Evolutionary conservation across 805 yeast species (phyloP), one percentile per base, ranked within the genome.

Genomic region (Saturnispora zaruensis): DNA sequence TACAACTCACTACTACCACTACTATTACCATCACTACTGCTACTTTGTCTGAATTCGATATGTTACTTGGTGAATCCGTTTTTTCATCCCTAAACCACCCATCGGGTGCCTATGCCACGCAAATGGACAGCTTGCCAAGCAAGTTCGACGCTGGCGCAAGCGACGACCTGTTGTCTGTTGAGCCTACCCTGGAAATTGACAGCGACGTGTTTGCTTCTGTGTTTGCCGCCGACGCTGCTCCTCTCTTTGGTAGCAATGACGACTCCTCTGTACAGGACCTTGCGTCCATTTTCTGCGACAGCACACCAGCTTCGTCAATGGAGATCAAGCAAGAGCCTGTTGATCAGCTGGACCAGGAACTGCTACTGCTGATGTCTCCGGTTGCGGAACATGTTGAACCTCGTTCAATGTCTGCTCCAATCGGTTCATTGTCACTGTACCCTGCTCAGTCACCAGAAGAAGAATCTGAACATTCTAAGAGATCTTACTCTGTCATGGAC

Each of bases 181-280:
- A 41, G 34, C 69, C 82, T 47, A 81, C 83, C 9, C 64, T 77
- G 53, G 73, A 76, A 55, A 69, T 82, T 58, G 79, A 77, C 59
- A 66, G 77, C 13, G 70, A 74, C 45, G 74, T 77, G 28, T 61
- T 78, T 56, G 77, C 76, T 46, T 75, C 81, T 13, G 77, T 77
- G 34, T 77, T 78, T 57, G 45, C 46, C 8, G 18, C 59, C 56
- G 82, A 88, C 87, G 78, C 75, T 41, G 78, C 75, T 41, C 77
- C 88, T 13, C 70, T 84, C 51, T 82, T 84, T 7, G 52, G 49
- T 5, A 28, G 32, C 32, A n/a, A n/a, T n/a, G 48, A 45, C 9
- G 21, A 7, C 36, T 43, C 34, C 13, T 33, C 47, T n/a, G 6
- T 14, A 5, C n/a, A 41, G 11, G 50, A 34, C 20, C 28, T 42